Conservation (phyloP, 2,329 filamentous ascomycete genomes). For the Magnaporthiopsis rhizophila region DNA sequence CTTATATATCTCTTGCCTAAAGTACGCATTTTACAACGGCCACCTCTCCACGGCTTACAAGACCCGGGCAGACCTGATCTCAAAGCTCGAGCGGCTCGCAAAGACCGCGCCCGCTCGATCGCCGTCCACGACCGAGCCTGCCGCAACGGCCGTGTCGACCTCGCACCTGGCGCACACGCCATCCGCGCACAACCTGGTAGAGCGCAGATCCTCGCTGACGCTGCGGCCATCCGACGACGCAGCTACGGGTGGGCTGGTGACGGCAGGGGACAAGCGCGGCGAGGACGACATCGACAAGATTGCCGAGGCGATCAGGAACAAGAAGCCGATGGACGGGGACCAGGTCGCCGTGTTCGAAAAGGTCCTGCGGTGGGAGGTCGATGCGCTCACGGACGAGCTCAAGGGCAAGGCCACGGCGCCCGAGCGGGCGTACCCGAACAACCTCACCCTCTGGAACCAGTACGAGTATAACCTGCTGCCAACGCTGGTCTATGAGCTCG, state of each 20-base stretch:
- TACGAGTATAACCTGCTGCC: constrained; percentile 68
- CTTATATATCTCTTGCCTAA: too few species aligned
- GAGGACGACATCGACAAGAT: constrained; percentile 42
- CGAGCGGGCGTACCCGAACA: constrained; percentile 55
- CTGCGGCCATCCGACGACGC: constrained; percentile 9
- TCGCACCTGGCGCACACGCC: constrained; percentile 34
- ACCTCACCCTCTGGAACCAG: constrained; percentile 57
- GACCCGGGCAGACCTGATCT: constrained; percentile 34
- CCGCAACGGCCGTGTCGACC: constrained; percentile 33
- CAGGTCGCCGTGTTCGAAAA: constrained; percentile 56
- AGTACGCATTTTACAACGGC: constrained; percentile 70
- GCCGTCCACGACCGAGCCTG: constrained; percentile 33
- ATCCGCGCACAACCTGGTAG: constrained; percentile 30
- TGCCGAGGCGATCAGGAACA: constrained; percentile 52
- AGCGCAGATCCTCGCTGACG: constrained; percentile 33
- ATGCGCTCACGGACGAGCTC: constrained; percentile 55
- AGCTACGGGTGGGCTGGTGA: background rate
- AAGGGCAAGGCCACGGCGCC: constrained; percentile 48
- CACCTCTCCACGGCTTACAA: constrained; percentile 56
- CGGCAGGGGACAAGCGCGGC: background rate
- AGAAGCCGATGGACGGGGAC: constrained; percentile 48
- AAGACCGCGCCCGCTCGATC: constrained; percentile 36
- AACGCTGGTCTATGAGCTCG: constrained; percentile 70
- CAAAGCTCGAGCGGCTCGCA: constrained; percentile 49
- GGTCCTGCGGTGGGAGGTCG: constrained; percentile 61